phyloP scores from a whole-genome alignment of 139 green algal species.

The Ettlia oleoabundans region DNA sequence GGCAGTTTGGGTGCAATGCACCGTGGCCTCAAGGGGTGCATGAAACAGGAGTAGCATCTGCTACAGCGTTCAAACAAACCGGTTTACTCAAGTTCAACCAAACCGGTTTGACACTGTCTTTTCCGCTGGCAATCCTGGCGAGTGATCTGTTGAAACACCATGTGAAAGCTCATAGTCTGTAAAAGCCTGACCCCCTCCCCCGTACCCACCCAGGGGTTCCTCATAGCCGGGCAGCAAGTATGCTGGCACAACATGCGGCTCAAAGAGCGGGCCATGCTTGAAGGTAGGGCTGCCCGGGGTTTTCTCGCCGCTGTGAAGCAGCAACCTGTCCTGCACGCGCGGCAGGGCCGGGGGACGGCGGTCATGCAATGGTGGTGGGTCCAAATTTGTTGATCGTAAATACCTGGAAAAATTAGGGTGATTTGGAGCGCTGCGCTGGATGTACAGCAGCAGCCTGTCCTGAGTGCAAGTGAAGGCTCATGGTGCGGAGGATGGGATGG shows the following conservation, averaged over 20 bases:
- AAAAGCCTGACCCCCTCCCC: neutral
- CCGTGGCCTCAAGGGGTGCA: neutral
- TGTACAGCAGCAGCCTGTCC: too few relatives aligned
- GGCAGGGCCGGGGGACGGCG: too few relatives aligned
- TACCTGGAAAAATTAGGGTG: too few relatives aligned
- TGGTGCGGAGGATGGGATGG: too few relatives aligned
- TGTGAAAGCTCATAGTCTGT: neutral
- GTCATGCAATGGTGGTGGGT: too few relatives aligned
- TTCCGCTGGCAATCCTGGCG: too few relatives aligned
- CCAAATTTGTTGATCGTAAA: too few relatives aligned
- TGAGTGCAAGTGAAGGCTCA: too few relatives aligned
- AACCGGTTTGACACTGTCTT: too few relatives aligned
- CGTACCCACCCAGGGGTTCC: conserved; percentile 13
- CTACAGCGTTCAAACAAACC: too few relatives aligned
- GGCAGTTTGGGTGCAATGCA: neutral
- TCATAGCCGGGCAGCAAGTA: conserved; percentile 23
- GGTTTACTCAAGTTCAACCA: too few relatives aligned
- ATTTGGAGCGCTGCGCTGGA: too few relatives aligned
- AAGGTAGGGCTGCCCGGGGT: conserved; percentile 5
- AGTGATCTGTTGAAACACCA: neutral
- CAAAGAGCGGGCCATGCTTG: neutral
- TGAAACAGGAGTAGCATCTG: neutral
- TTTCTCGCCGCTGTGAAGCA: conserved; percentile 14
- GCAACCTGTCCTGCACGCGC: neutral
- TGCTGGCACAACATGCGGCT: neutral